Evolutionary conservation across 805 yeast species (phyloP).

Genomic region (Myxozyma neotropica): DNA sequence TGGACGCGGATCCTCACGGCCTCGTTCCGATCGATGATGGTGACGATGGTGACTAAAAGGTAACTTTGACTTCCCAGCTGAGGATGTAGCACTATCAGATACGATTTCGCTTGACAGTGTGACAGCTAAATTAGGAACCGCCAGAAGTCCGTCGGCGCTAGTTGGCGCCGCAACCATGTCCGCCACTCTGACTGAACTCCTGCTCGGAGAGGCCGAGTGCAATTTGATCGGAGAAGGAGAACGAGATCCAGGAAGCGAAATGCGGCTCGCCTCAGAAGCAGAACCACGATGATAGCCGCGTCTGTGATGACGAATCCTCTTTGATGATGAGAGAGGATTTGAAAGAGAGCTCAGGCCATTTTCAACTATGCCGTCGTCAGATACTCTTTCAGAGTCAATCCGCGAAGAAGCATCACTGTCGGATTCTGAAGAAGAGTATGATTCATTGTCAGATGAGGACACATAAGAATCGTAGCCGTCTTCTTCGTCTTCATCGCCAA

Average conservation of each 20-base stretch:
- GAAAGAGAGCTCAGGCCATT: background rate
- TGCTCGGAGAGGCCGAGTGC: background rate
- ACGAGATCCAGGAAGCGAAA: background rate
- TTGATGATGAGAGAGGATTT: background rate
- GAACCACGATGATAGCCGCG: constrained; percentile 2
- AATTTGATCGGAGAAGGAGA: constrained; percentile 13
- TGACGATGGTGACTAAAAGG: background rate
- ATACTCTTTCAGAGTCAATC: background rate
- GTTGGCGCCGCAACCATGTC: background rate
- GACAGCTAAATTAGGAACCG: background rate
- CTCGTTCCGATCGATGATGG: background rate
- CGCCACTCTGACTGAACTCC: background rate
- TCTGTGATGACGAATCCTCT: background rate
- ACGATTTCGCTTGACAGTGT: background rate
- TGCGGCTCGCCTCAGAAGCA: background rate
- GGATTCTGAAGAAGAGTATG: background rate
- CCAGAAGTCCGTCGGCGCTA: background rate
- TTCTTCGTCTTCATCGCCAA: constrained; percentile 1
- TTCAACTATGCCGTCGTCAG: background rate
- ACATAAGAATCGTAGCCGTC: constrained; percentile 7
- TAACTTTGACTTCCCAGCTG: background rate
- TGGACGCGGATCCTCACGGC: background rate
- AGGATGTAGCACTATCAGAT: background rate
- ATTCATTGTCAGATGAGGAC: constrained; percentile 1
- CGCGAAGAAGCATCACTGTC: constrained; percentile 3